A percentile compares a stretch with the other conserved stretches of the same genome.
Evolutionary conservation across 192 early-diverging fungal genomes (phyloP).

Genomic region (Coemansia aciculifera): DNA sequence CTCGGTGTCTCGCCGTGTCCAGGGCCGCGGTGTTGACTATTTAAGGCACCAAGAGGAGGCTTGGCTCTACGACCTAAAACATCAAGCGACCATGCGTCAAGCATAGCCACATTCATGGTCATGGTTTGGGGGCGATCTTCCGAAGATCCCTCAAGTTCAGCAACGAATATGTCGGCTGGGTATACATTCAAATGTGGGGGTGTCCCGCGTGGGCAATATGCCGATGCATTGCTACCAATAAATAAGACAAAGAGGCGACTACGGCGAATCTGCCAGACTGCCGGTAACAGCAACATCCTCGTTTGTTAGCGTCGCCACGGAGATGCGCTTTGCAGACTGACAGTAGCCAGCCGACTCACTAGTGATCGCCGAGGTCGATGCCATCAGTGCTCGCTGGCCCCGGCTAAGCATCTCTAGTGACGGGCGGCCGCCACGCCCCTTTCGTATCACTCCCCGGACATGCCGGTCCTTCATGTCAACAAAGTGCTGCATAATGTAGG

Average conservation of each 20-base stretch:
- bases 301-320: slow-evolving; percentile 23
- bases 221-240: too few relatives aligned
- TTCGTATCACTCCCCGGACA: slow-evolving; percentile 57
- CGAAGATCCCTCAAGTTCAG: too few relatives aligned
- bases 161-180: too few relatives aligned
- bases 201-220: too few relatives aligned
- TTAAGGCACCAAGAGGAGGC: background rate
- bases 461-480: slow-evolving; percentile 63
- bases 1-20: background rate
- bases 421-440: slow-evolving; percentile 43
- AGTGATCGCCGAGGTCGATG: slow-evolving; percentile 2
- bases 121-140: background rate
- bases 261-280: background rate
- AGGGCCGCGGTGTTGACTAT: background rate
- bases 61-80: background rate
- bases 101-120: background rate
- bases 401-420: slow-evolving; percentile 42
- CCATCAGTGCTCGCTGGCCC: slow-evolving; percentile 42
- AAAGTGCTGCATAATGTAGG: slow-evolving; percentile 72
- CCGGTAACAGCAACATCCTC: background rate
- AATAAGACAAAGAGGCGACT: background rate
- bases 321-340: slow-evolving; percentile 13
- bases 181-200: too few relatives aligned
- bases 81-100: background rate
- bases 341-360: background rate